Evolutionary conservation across 805 yeast species (phyloP), one percentile per base, ranked within the genome.

Genomic region (Wickerhamiella allomyrinae): DNA sequence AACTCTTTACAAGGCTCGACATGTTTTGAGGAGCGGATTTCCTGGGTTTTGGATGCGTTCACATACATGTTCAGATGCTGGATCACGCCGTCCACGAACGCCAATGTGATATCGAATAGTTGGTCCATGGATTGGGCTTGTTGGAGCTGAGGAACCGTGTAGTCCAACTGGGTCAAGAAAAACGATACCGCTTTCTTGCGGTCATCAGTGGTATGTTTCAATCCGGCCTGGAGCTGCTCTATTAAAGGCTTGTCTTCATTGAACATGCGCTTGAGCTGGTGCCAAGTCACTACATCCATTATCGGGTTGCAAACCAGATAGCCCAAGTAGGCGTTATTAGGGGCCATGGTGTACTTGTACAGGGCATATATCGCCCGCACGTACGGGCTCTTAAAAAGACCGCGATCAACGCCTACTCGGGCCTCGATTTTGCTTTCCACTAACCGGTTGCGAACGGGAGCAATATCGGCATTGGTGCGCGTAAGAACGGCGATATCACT

Each of bases 401-500:
- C 35, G 2, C 49, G 46, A 29, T 41, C 37, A n/a, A 39, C 7
- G 11, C 21, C 20, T 3, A 29, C n/a, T 6, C 23, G 14, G 14
- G 25, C 40, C 3, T 43, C 40, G 20, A 49, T 41, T 7, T 41
- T 40, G 19, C 3, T 4, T 14, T 7, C 4, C 5, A 11, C 20
- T 17, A 49, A 41, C n/a, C 2, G 13, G 5, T 8, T 13, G 15
- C 19, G 13, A 13, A 35, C 3, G 11, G 23, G 17, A 19, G 20
- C 43, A 6, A 29, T 38, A 19, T 45, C 37, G 3, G 34, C 24
- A 39, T 49, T 45, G 3, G 39, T 35, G 7, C 49, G 41, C 15
- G 42, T 43, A 5, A 49, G 40, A 5, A 49, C 25, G 6, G 47
- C 51, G 17, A 47, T 41, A n/a, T 47, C 48, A 3, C n/a, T 22